Evolutionary conservation across 2,329 filamentous ascomycete genomes (phyloP), one percentile per base, ranked within the genome.

Genomic region (Aplosporella prunicola): DNA sequence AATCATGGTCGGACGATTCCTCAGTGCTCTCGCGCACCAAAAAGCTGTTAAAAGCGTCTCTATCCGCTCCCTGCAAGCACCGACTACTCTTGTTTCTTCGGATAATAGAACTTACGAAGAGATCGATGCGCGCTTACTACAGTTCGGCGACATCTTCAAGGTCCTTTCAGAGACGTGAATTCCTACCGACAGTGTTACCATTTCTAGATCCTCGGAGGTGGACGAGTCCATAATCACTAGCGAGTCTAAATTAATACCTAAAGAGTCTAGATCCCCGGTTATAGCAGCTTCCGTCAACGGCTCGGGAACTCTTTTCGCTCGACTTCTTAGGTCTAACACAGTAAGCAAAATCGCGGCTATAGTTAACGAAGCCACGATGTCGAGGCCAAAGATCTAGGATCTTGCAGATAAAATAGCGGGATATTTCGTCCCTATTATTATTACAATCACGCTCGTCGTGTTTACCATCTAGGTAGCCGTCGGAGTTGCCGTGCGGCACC

Each of bases 221-320:
- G 72, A 89, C 48, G 84, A 89, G 52, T 83, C 81, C 0, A 82
- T 85, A 75, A 57, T 89, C 5, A 89, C 83, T 0, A 83, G 83
- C 0, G 84, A 91, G 51, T 67, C 73, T 0, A 56, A 57, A 0
- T 76, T 73, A 0, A 69, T 85, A 0, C 63, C 65, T 3, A 88
- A 88, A 50, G 43, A 54, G 0, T 30, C 56, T 0, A 68, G 68
- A 0, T 71, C 69, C 1, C 32, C 48, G 0, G 67, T 87, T 2
- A 70, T 83, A 40, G 82, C 82, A 2, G 82, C 81, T 0, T 68
- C 69, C 0, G 57, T 82, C 11, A 69, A 71, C 14, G 73, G 75
- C 2, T 62, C 69, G 1, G 72, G 69, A 2, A 51, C 54, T 2
- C 48, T 80, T 0, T 53, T 57, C 8, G 67, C 71, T 17, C 64